Conservation (phyloP, 2,329 filamentous ascomycete genomes). For the Aspergillus sp. region DNA sequence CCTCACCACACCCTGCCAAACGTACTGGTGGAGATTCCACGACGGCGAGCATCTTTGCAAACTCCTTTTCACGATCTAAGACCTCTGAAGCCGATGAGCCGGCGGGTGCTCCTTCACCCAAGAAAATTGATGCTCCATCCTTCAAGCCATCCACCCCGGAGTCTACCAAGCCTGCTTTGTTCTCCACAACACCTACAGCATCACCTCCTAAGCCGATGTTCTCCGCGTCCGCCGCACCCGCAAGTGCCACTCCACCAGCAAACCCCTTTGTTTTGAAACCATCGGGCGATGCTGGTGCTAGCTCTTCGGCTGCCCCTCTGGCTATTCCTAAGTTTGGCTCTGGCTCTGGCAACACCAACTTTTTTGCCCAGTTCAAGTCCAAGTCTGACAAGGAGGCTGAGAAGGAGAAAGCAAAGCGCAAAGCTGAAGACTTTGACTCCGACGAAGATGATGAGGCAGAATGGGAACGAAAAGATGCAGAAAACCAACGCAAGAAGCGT, state of each 20-base stretch:
- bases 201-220: slow-evolving; percentile 24
- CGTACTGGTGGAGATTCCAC: slow-evolving; percentile 24
- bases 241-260: slow-evolving; percentile 9
- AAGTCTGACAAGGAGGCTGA: slow-evolving; percentile 42
- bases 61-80: slow-evolving; percentile 28
- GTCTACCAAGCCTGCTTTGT: slow-evolving; percentile 15
- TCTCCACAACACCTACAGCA: slow-evolving; percentile 23
- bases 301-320: slow-evolving; percentile 16
- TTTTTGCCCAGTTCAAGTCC: slow-evolving; percentile 45
- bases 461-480: slow-evolving; percentile 49
- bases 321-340: slow-evolving; percentile 36
- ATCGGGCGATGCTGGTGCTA: slow-evolving; percentile 4
- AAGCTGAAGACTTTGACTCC: slow-evolving; percentile 53
- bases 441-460: slow-evolving; percentile 53
- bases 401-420: slow-evolving; percentile 49
- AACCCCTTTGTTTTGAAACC: slow-evolving; percentile 27
- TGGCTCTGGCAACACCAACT: slow-evolving; percentile 30
- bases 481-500: slow-evolving; percentile 48
- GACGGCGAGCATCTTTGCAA: slow-evolving; percentile 33
- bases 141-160: slow-evolving; percentile 22
- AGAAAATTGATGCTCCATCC: slow-evolving; percentile 4
- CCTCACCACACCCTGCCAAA: slow-evolving; percentile 14
- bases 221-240: slow-evolving; percentile 12
- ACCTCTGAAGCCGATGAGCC: slow-evolving; percentile 16
- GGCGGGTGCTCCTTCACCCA: slow-evolving; percentile 3